These are phyloP conservation scores for Xerocomellus amylosporus DNA, from an alignment of 768 basidiomycete genomes.

Conservation along the genomic window DNA sequence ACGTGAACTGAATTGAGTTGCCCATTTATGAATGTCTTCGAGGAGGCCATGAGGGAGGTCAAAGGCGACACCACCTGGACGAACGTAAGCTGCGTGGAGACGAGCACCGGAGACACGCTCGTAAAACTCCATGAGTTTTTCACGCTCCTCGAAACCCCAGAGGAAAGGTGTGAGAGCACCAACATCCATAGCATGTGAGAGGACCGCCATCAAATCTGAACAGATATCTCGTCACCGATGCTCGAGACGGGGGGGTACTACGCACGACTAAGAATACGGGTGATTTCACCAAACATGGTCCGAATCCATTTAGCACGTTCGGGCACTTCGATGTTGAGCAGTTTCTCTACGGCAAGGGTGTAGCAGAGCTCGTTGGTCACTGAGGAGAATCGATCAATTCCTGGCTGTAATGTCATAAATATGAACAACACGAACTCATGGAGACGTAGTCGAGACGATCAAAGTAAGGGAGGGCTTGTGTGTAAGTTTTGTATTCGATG, in stretches of 20 bases:
- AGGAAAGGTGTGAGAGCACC: constrained; percentile 98
- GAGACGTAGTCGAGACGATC: constrained; percentile 99
- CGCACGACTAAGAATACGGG: constrained; percentile 89
- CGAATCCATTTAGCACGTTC: constrained; percentile 98
- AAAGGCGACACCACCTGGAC: constrained; percentile 96
- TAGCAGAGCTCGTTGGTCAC: constrained; percentile 99
- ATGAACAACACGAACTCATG: constrained; percentile 72
- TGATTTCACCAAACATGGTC: constrained; percentile 95
- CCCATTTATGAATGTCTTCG: constrained; percentile 98
- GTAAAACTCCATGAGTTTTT: constrained; percentile 99
- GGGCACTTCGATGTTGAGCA: constrained; percentile 95
- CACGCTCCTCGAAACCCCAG: constrained; percentile 99
- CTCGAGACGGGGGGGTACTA: constrained; percentile 11
- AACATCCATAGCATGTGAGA: constrained; percentile 96
- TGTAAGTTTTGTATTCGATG: constrained; percentile 98
- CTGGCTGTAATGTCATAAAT: not conserved
- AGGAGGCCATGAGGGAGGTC: constrained; percentile 98
- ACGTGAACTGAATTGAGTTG: constrained; percentile 86
- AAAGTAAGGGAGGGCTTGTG: constrained; percentile 96
- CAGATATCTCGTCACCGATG: not conserved
- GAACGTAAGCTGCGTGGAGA: constrained; percentile 95
- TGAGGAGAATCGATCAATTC: constrained; percentile 31
- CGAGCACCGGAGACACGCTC: constrained; percentile 98
- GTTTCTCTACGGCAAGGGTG: constrained; percentile 95
- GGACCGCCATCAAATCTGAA: constrained; percentile 90